These are phyloP conservation scores for Phytophthora lateralis DNA, from an alignment of 352 stramenopile genomes.

Conservation along the genomic window DNA sequence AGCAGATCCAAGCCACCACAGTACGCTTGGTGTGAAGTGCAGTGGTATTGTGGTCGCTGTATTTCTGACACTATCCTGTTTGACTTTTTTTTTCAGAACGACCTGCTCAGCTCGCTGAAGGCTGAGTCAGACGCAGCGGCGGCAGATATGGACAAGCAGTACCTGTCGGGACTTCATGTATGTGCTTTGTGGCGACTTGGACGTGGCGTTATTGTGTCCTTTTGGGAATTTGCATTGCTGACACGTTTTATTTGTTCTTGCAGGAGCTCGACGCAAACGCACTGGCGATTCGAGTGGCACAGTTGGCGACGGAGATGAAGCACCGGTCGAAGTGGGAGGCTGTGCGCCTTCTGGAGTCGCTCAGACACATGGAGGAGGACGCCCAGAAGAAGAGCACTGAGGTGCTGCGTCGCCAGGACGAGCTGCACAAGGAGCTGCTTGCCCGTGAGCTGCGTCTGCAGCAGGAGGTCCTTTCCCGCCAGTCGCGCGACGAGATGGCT, in stretches of 20 bases:
- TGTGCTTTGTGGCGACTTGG: slow-evolving; percentile 6
- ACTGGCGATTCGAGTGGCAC: slow-evolving; percentile 76
- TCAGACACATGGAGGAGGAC: slow-evolving; percentile 82
- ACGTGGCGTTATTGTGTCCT: background rate
- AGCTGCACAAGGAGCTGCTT: slow-evolving; percentile 77
- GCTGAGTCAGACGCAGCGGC: slow-evolving; percentile 59
- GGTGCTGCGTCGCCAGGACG: slow-evolving; percentile 65
- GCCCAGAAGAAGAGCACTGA: slow-evolving; percentile 74
- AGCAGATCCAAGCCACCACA: slow-evolving; percentile 74
- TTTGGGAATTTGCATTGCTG: slow-evolving; percentile 2
- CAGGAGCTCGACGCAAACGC: slow-evolving; percentile 73
- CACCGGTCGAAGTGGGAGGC: slow-evolving; percentile 87
- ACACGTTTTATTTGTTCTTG: slow-evolving; percentile 5
- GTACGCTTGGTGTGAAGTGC: slow-evolving; percentile 25
- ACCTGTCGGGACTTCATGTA: slow-evolving; percentile 73
- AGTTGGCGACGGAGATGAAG: slow-evolving; percentile 88
- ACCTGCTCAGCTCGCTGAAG: slow-evolving; percentile 65
- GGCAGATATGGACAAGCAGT: slow-evolving; percentile 77
- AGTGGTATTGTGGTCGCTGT: background rate
- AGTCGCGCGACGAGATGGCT: slow-evolving; percentile 65
- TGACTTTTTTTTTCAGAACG: slow-evolving; percentile 47
- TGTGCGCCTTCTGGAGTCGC: slow-evolving; percentile 70
- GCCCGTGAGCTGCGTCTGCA: slow-evolving; percentile 79
- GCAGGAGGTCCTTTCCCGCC: slow-evolving; percentile 65
- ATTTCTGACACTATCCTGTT: slow-evolving; percentile 6